Base-by-base conservation (phyloP, 2,329 filamentous ascomycete genomes). In the Eurotiales sp. region DNA sequence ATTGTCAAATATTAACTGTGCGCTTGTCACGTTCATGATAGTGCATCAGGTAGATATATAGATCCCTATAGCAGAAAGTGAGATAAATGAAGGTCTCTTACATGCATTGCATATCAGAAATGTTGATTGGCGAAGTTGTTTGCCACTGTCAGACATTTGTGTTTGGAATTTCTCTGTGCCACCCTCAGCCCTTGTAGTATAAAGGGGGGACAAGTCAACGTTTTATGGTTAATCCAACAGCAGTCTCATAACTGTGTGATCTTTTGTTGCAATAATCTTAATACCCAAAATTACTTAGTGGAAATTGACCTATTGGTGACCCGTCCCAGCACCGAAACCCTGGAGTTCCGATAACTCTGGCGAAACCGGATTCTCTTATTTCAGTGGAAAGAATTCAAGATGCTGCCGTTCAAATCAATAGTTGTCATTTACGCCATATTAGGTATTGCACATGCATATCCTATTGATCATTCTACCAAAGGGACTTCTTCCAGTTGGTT, bases 351-450 rank as follows among this genome's bases (percentile, higher is more conserved):
- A 19, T 4, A 29, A 29, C 29, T 1, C 12, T 15, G 29, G 25
- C 10, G 25, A 10, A n/a, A n/a, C n/a, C n/a, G n/a, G n/a, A n/a
- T n/a, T n/a, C n/a, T 7, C 4, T 14, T 46, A 21, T 46, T 34
- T n/a, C n/a, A n/a, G n/a, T 10, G n/a, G 30, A 8, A 5, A 30
- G 25, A 3, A 40, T 12, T 25, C 8, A 53, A 37, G 17, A 54
- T 54, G 51, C 46, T 54, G 19, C 46, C 46, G 6, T 39, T 36
- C 42, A 45, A 45, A 47, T 32, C 39, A 3, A 27, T 54, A 4
- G 8, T 50, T 15, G 36, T 34, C 7, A 27, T 54, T 8, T 39
- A 17, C 17, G 30, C 46, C n/a, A 25, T 54, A 22, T 27, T 42
- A 4, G 21, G 42, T 7, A 10, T 54, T 39, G 21, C 30, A 10